phyloP scores from a whole-genome alignment of 805 yeast species.

The Candida dajiaensis region DNA sequence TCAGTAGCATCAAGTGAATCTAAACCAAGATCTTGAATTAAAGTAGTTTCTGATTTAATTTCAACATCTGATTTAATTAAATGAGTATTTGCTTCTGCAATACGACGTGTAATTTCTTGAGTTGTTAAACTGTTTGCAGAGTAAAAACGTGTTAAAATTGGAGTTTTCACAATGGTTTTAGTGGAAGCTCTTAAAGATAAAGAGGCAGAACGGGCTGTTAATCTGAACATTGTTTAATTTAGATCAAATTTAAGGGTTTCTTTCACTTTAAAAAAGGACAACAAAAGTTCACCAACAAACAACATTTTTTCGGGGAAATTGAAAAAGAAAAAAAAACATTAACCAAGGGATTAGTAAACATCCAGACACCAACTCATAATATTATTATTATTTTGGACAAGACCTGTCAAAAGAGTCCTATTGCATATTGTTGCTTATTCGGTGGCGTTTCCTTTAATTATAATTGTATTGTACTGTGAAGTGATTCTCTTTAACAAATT shows the following conservation, averaged over 20 bases:
- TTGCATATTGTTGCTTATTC: too few species aligned
- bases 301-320: too few species aligned
- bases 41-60: conserved; percentile 31
- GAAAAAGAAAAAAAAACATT: too few species aligned
- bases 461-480: too few species aligned
- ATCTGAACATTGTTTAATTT: conserved; percentile 37
- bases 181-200: conserved; percentile 31
- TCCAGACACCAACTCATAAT: background rate
- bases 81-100: conserved; percentile 67
- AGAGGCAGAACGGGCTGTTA: conserved; percentile 33
- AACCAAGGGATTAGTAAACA: too few species aligned
- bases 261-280: too few species aligned
- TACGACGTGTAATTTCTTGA: conserved; percentile 78
- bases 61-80: conserved; percentile 53
- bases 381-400: too few species aligned
- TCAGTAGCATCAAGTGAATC: conserved; percentile 95
- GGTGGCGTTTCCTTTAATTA: too few species aligned
- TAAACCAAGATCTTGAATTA: conserved; percentile 63
- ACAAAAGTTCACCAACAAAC: too few species aligned
- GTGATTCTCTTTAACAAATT: too few species aligned
- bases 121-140: conserved; percentile 59
- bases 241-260: too few species aligned
- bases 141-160: conserved; percentile 40
- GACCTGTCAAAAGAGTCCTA: too few species aligned
- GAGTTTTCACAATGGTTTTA: conserved; percentile 20